Base-by-base conservation (phyloP, 352 stramenopile species). In the Phytophthora meadii region DNA sequence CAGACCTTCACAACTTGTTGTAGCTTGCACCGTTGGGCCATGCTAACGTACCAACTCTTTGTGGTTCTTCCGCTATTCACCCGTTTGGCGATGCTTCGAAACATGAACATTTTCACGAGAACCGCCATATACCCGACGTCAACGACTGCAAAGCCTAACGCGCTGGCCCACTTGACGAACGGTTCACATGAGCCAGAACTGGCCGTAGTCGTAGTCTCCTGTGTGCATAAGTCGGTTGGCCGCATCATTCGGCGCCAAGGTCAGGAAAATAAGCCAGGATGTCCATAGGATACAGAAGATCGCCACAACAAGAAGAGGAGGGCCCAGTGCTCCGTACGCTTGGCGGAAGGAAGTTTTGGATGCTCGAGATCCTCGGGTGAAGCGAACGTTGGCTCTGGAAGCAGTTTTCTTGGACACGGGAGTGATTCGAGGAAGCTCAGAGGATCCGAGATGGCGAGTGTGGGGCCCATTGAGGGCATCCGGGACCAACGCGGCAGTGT, bases 191-290 rank as follows among this genome's bases (percentile, higher is more conserved):
- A 74, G 44, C 56, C 70, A 74, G 46, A 77, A 74, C n/a, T 70
- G 56, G 14, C 65, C 65, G 30, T 74, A 51, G 60, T 77, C 56
- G 36, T 71, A 71, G 50, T 63, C 40, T 4, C 28, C 70, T 11
- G 66, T 75, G 51, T 62, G 24, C 65, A 78, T 72, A 45, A 75
- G 52, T 12, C 45, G 47, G 55, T 72, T 78, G 45, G 65, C 65
- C 4, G 61, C 61, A 10, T 61, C 60, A 24, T 67, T 78, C 3
- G 70, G 65, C 6, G 66, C 48, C 9, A 73, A 15, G 4, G 47
- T 65, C 6, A 78, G 48, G 28, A 56, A 61, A 41, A 75, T 53
- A 40, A 74, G 54, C 70, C 65, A 69, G 28, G 58, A 63, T 4
- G 57, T 71, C 70, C 70, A 75, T 3, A 61, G 15, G 48, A 74